Evolutionary conservation across 2,329 filamentous ascomycete genomes (phyloP), one percentile per base, ranked within the genome.

Genomic region (Sporothrix humicola): DNA sequence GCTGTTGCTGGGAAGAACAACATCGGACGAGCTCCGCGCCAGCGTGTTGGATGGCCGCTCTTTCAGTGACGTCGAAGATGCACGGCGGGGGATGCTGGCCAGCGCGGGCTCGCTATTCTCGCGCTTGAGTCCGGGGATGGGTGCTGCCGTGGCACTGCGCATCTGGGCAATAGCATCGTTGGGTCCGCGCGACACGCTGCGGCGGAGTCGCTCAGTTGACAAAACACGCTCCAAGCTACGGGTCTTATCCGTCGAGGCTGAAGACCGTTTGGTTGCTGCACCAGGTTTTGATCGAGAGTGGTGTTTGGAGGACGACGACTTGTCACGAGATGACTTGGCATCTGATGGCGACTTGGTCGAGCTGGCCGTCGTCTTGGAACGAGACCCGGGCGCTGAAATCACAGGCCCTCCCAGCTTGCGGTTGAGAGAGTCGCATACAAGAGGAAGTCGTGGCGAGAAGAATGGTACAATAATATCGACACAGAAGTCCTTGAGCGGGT

Each of bases 391-490:
- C 3, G 90, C 86, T 26, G 88, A 82, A 74, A 89, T 88, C 9
- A 88, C 84, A 0, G 92, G 92, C 0, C 92, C 93, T 17, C 93
- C 93, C 4, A 95, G 85, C 79, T 94, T 94, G 76, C 89, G 90
- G 80, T 91, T 94, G 74, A 95, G 89, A 4, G 86, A 85, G 65
- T 90, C 87, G 78, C 92, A 93, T 15, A 91, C 84, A 50, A 92
- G 88, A 0, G 92, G 92, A n/a, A 95, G 84, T 48, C 93, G 90
- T 15, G 92, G 89, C 48, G 91, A 90, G 79, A 94, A 96, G 82
- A 95, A 95, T 48, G 93, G 93, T 61, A 94, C 84, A 77, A 96
- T 90, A 56, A 96, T 91, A 79, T 96, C 93, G 17, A 93, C 85
- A 78, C 92, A 95, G 79, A 95, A 96, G 79, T 92, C 91, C 76